A percentile compares a stretch with the other conserved stretches of the same genome.
Evolutionary conservation across 352 stramenopile species (phyloP).

Genomic region (Peronospora destructor): DNA sequence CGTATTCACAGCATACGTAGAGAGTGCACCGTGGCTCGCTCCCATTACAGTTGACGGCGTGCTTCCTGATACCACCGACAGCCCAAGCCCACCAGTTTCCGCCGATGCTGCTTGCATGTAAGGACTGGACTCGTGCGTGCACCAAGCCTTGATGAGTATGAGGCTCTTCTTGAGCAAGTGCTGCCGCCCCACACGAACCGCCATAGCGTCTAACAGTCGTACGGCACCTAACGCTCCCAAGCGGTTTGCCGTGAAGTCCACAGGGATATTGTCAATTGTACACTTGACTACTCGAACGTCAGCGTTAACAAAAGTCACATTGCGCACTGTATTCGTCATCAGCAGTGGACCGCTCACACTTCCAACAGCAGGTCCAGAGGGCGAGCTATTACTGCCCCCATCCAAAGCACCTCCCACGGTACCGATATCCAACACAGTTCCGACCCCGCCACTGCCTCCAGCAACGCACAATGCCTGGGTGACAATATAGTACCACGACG

Average conservation of each 20-base stretch:
- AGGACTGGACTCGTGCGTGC: slow-evolving; percentile 70
- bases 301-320: slow-evolving; percentile 87
- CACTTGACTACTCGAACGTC: slow-evolving; percentile 87
- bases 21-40: slow-evolving; percentile 68
- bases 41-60: slow-evolving; percentile 58
- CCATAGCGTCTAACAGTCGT: slow-evolving; percentile 81
- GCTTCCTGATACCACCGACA: slow-evolving; percentile 10
- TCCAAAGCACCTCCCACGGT: slow-evolving; percentile 10
- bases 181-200: slow-evolving; percentile 57
- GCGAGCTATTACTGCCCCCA: slow-evolving; percentile 18
- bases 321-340: slow-evolving; percentile 66
- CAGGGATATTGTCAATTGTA: slow-evolving; percentile 86
- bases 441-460: slow-evolving; percentile 28
- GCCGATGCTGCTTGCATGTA: slow-evolving; percentile 38
- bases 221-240: slow-evolving; percentile 73
- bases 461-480: slow-evolving; percentile 78
- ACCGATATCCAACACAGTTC: slow-evolving; percentile 26
- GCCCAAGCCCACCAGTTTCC: slow-evolving; percentile 13
- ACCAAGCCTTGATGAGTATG: slow-evolving; percentile 88
- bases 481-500: slow-evolving; percentile 81
- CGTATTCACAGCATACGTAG: slow-evolving; percentile 84
- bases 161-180: slow-evolving; percentile 87
- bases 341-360: slow-evolving; percentile 12
- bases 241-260: slow-evolving; percentile 85
- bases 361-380: slow-evolving; percentile 9